Evolutionary conservation across 2,329 filamentous ascomycete species (phyloP), one percentile per base, ranked within the genome.

Genomic region (Cladobotryum mycophilum): DNA sequence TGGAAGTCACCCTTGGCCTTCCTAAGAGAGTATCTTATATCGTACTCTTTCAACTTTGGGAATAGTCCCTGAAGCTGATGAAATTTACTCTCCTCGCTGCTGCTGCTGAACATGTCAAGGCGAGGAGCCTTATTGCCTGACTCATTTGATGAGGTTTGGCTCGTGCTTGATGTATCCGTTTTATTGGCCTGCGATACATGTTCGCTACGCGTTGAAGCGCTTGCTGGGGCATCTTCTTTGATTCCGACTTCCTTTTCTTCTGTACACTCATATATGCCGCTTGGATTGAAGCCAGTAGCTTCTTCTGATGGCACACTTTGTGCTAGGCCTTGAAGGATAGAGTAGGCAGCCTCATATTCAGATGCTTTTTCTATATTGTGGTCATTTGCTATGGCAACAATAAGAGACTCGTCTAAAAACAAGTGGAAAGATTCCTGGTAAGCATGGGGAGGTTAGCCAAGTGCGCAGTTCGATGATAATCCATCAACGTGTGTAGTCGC

Each of bases 311-410:
- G 64, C 1, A 86, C 89, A 52, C 78, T 72, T 30, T 80, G 71
- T 47, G 85, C 86, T 13, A 96, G 69, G 1, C 70, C 66, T n/a
- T 86, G 75, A 1, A 96, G 74, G 0, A 78, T 75, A n/a, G 70
- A 63, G 30, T 78, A 77, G 3, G 84, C 81, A 9, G 73, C 69
- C 3, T 76, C 62, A 33, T 83, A 71, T 40, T 83, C 72, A 1
- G 69, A 64, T 1, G 76, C 59, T 18, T 81, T 66, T 3, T 68
- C 64, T 15, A 91, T 70, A 58, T 90, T 79, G 66, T 82, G 88
- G 61, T 97, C 92, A 47, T 74, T 80, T 5, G 82, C 74, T 45
- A 96, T 87, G 4, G 89, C 85, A 48, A 85, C 78, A 52, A 96
- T 80, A 12, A 92, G 76, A 0, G 88, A 80, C 56, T 89, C 81